phyloP scores from a whole-genome alignment of 106 monocot genomes.

The Phalaenopsis aphrodite region DNA sequence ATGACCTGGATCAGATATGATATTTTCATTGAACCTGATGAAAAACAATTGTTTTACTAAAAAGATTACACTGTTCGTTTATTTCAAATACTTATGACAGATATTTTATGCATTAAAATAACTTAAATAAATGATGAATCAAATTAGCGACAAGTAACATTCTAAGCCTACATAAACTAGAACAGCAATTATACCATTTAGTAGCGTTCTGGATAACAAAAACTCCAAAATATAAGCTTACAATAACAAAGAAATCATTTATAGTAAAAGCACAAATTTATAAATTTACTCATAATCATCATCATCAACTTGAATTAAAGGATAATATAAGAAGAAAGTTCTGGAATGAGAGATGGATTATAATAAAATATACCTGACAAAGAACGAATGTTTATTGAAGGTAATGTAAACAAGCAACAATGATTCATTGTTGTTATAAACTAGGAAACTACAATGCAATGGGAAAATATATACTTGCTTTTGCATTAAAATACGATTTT shows the following conservation, averaged over 20 bases:
- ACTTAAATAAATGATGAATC: background rate
- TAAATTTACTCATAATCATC: background rate
- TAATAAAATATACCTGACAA: too few species aligned
- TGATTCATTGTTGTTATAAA: too few species aligned
- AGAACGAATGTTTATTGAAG: too few species aligned
- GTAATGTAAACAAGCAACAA: too few species aligned
- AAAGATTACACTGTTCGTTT: background rate
- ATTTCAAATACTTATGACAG: background rate
- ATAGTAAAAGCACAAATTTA: background rate
- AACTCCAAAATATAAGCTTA: background rate
- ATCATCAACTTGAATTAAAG: background rate
- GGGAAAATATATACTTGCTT: too few species aligned
- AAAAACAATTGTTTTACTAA: slow-evolving; percentile 18
- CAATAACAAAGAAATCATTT: background rate
- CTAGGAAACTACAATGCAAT: too few species aligned
- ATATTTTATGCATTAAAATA: background rate
- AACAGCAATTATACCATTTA: background rate
- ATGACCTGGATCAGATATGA: slow-evolving; percentile 74
- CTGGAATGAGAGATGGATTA: too few species aligned
- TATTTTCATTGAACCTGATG: slow-evolving; percentile 97
- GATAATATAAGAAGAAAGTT: too few species aligned
- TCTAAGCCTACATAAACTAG: background rate
- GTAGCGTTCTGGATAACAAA: background rate
- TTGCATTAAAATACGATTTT: too few species aligned
- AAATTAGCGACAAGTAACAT: background rate